These are phyloP conservation scores for Hymenoscyphus scutula DNA, from an alignment of 2,329 filamentous ascomycete species.

Conservation along the genomic window DNA sequence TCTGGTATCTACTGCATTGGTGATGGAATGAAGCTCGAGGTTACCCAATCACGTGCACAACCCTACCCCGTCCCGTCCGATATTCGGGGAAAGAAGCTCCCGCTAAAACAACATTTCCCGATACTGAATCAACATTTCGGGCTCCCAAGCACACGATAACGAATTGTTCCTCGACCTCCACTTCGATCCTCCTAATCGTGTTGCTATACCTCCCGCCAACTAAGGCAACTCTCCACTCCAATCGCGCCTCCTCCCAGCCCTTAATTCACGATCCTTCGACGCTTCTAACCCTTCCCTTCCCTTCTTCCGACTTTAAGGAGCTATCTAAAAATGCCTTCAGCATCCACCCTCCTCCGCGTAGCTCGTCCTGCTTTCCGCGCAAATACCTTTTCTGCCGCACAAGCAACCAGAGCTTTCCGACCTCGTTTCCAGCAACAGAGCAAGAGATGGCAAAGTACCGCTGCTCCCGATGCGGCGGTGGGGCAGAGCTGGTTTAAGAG, in stretches of 20 bases:
- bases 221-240: constrained; percentile 1
- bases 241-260: background rate
- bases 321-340: constrained; percentile 22
- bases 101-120: constrained; percentile 11
- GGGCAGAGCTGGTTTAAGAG: constrained; percentile 64
- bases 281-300: no score
- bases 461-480: constrained; percentile 41
- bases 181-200: background rate
- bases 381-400: constrained; percentile 44
- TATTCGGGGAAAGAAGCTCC: background rate
- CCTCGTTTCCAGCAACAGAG: constrained; percentile 40
- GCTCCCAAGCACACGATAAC: background rate
- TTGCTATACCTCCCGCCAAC: background rate
- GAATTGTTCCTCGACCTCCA: background rate
- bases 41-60: no score
- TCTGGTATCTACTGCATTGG: background rate
- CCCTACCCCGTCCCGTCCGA: no score
- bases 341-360: constrained; percentile 47
- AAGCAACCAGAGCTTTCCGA: constrained; percentile 48
- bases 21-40: no score
- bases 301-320: background rate
- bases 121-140: constrained; percentile 5
- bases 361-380: constrained; percentile 52
- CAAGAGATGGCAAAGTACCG: constrained; percentile 69
- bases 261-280: background rate